These are phyloP conservation scores for Wickerhamiella brachini DNA, from an alignment of 805 yeast species.

Conservation along the genomic window DNA sequence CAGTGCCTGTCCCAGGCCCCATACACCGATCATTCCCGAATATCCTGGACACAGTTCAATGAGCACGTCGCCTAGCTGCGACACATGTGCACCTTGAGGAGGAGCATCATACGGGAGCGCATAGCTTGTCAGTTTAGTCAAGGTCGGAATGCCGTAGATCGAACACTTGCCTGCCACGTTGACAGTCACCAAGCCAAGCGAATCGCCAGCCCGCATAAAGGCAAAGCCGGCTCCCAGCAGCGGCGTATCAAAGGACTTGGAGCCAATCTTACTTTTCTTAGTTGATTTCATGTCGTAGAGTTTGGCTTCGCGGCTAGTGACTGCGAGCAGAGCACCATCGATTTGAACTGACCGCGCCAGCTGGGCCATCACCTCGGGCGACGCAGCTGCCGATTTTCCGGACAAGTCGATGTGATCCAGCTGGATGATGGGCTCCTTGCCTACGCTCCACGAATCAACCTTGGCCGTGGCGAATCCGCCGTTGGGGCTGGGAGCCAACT, in stretches of 20 bases:
- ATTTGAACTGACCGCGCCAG: conserved; percentile 46
- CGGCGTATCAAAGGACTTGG: conserved; percentile 45
- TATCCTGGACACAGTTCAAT: conserved; percentile 26
- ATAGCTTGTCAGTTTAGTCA: conserved; percentile 13
- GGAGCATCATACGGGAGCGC: conserved; percentile 7
- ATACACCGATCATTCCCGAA: conserved; percentile 37
- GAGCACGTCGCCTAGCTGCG: conserved; percentile 27
- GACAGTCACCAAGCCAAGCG: conserved; percentile 24
- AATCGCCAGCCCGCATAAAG: conserved; percentile 30
- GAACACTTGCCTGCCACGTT: conserved; percentile 12
- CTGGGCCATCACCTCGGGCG: conserved; percentile 39
- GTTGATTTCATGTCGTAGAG: conserved; percentile 50
- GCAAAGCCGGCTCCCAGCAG: conserved; percentile 41
- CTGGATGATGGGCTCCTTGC: conserved; percentile 38
- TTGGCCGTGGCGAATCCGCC: conserved; percentile 18
- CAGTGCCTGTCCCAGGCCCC: conserved; percentile 29
- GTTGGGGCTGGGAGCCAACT: conserved; percentile 52
- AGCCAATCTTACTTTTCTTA: conserved; percentile 42
- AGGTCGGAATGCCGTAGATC: conserved; percentile 15
- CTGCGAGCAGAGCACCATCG: conserved; percentile 47
- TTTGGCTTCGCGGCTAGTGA: conserved; percentile 39
- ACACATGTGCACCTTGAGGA: conserved; percentile 14
- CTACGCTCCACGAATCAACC: conserved; percentile 42
- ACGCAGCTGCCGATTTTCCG: conserved; percentile 57
- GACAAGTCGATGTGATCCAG: conserved; percentile 46